phyloP scores from a whole-genome alignment of 1,284 basidiomycete species.

The Tilletia setariae region DNA sequence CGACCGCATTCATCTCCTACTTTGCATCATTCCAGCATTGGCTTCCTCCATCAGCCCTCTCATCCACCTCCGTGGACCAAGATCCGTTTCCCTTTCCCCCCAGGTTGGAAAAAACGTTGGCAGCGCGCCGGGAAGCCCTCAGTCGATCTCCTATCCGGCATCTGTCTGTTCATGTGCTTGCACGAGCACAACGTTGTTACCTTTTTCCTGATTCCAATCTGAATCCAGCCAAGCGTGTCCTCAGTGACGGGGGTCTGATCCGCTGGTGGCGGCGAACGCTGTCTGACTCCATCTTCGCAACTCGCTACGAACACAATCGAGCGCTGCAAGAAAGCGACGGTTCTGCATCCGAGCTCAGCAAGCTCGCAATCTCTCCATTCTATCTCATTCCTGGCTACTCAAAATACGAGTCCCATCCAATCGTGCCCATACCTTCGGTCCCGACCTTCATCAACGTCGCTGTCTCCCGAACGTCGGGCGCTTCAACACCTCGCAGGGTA shows the following conservation, averaged over 20 bases:
- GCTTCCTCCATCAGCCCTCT: slow-evolving; percentile 61
- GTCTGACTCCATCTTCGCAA: slow-evolving; percentile 29
- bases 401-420: slow-evolving; percentile 38
- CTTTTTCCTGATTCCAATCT: slow-evolving; percentile 87
- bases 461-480: background rate
- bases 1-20: slow-evolving; percentile 67
- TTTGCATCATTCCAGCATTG: slow-evolving; percentile 63
- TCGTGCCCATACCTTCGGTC: slow-evolving; percentile 37
- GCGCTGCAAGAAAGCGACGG: background rate
- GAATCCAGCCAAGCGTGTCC: slow-evolving; percentile 66
- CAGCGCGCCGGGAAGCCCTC: background rate
- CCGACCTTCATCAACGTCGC: background rate
- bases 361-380: slow-evolving; percentile 32
- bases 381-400: slow-evolving; percentile 49
- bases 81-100: slow-evolving; percentile 4
- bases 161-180: slow-evolving; percentile 74
- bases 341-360: background rate
- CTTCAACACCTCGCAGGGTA: background rate
- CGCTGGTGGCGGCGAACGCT: slow-evolving; percentile 76
- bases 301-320: slow-evolving; percentile 5
- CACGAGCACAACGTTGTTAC: slow-evolving; percentile 84
- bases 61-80: background rate
- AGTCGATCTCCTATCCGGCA: slow-evolving; percentile 25
- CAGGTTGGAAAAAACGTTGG: slow-evolving; percentile 4
- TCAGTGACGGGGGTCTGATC: slow-evolving; percentile 76